phyloP scores from a whole-genome alignment of 768 basidiomycete genomes.

The Agaricus sinodeliciosus region DNA sequence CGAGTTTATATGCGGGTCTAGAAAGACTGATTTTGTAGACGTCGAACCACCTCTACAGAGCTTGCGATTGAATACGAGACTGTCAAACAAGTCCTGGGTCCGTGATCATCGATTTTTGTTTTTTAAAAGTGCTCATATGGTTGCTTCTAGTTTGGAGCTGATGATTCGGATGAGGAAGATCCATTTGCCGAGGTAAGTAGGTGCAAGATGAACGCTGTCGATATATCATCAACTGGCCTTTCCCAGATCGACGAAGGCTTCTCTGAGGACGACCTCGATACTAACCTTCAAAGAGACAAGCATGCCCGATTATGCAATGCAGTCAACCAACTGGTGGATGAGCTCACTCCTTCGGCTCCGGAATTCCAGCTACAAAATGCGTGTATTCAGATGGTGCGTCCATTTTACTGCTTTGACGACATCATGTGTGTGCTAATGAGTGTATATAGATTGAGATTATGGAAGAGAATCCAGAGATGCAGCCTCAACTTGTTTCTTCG shows the following conservation, averaged over 20 bases:
- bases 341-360: slow-evolving; percentile 73
- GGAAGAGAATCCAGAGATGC: slow-evolving; percentile 78
- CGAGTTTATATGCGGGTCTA: no score
- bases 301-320: slow-evolving; percentile 77
- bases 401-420: neutral
- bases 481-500: slow-evolving; percentile 78
- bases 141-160: slow-evolving; percentile 59
- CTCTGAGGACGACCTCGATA: slow-evolving; percentile 85
- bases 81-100: slow-evolving; percentile 92
- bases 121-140: neutral
- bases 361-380: slow-evolving; percentile 80
- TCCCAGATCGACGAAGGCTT: slow-evolving; percentile 89
- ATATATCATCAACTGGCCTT: neutral
- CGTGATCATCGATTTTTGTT: slow-evolving; percentile 8
- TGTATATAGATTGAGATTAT: slow-evolving; percentile 63
- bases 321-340: slow-evolving; percentile 82
- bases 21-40: slow-evolving; percentile 20
- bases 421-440: slow-evolving; percentile 1
- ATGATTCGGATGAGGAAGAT: slow-evolving; percentile 86
- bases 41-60: slow-evolving; percentile 64
- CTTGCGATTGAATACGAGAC: slow-evolving; percentile 75
- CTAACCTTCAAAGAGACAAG: slow-evolving; percentile 91
- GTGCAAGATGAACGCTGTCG: neutral
- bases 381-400: slow-evolving; percentile 81
- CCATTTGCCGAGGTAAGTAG: slow-evolving; percentile 83